Percentiles rank a stretch among this genome's conserved stretches.
phyloP scores from a whole-genome alignment of 1,284 basidiomycete species.

The Athelia psychrophila region DNA sequence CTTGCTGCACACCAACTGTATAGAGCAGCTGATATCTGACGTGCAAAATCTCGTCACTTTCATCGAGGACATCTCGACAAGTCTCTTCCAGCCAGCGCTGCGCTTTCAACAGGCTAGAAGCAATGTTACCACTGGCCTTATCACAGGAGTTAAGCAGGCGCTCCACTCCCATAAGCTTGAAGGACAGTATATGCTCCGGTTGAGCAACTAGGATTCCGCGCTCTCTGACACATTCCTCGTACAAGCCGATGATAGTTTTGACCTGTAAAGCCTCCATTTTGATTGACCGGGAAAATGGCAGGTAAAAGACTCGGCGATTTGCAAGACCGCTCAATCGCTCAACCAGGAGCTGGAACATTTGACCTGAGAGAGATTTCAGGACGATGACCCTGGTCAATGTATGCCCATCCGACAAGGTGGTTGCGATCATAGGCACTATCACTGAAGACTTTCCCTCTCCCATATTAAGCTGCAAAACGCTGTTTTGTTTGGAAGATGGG shows the following conservation, averaged over 20 bases:
- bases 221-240: conserved; percentile 32
- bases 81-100: conserved; percentile 25
- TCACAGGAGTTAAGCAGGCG: conserved; percentile 8
- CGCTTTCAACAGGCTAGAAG: conserved; percentile 4
- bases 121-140: conserved; percentile 1
- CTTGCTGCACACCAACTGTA: conserved; percentile 13
- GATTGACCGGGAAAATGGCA: conserved; percentile 46
- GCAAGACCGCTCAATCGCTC: conserved; percentile 39
- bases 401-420: conserved; percentile 37
- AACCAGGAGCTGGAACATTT: conserved; percentile 48
- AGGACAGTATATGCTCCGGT: conserved; percentile 53
- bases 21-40: conserved; percentile 34
- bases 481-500: conserved; percentile 19
- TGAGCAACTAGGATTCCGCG: conserved; percentile 45
- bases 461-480: not conserved
- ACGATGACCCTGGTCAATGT: conserved; percentile 45
- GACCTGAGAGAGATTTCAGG: conserved; percentile 36
- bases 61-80: conserved; percentile 34
- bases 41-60: conserved; percentile 37
- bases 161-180: conserved; percentile 42
- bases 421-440: conserved; percentile 42
- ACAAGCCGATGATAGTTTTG: conserved; percentile 23
- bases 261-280: conserved; percentile 17
- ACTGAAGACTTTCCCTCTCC: conserved; percentile 14
- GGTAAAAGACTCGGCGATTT: conserved; percentile 42